These are phyloP conservation scores for Chlamydomonas sphaeroides DNA, from an alignment of 139 green algal species.

Conservation along the genomic window DNA sequence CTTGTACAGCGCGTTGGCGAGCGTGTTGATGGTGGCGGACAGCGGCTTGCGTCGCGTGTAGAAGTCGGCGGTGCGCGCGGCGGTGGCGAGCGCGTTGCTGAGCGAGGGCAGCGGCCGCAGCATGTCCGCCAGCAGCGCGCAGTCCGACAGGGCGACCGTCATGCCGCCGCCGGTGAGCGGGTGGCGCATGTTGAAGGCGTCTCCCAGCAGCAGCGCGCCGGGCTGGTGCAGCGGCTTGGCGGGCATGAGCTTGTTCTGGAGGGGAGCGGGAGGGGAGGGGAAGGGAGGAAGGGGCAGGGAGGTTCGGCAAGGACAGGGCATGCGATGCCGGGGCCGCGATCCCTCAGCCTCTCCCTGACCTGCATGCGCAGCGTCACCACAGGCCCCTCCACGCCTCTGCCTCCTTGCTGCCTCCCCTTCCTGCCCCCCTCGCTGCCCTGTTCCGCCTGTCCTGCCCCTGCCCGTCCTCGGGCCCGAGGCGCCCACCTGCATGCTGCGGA, in stretches of 20 bases:
- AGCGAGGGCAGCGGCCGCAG: conserved; percentile 57
- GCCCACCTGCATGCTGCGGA: conserved; percentile 58
- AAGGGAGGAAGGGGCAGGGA: background rate
- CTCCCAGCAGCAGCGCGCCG: conserved; percentile 93
- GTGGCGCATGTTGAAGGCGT: conserved; percentile 99
- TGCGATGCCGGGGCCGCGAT: too few species aligned
- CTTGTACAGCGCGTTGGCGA: conserved; percentile 97
- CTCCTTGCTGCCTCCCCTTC: too few species aligned
- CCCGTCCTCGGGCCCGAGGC: too few species aligned
- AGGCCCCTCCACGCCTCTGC: too few species aligned
- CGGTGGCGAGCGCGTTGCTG: conserved; percentile 72
- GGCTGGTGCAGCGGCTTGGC: conserved; percentile 79
- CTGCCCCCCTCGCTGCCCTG: too few species aligned
- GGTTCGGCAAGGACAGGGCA: background rate
- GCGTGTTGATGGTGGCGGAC: conserved; percentile 98
- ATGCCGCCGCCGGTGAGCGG: conserved; percentile 90
- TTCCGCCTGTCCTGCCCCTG: too few species aligned
- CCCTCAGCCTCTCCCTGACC: too few species aligned
- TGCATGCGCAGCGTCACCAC: too few species aligned
- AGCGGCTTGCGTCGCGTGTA: conserved; percentile 90
- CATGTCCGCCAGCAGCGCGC: conserved; percentile 67
- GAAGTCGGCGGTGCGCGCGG: conserved; percentile 80
- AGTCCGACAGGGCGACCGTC: conserved; percentile 95
- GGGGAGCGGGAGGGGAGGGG: background rate
- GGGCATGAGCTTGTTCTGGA: conserved; percentile 94